A percentile compares a stretch with the other conserved stretches of the same genome.
Conservation (phyloP, 208 protist species). For the Balamuthia mandrillaris region DNA sequence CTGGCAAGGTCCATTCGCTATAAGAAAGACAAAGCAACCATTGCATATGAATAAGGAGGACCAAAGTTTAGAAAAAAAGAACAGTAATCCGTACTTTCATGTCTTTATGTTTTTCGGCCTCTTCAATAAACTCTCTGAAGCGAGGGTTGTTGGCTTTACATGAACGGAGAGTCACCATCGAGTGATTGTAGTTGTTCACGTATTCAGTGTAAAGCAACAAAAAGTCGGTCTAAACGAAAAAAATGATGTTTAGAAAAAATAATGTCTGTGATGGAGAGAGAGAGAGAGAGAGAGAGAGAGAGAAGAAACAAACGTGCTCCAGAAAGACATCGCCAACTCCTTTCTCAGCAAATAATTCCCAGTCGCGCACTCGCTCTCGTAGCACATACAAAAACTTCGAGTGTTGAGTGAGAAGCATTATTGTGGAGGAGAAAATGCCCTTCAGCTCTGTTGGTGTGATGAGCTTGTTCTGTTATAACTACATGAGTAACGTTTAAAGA, state of each 20-base stretch:
- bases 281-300: background rate
- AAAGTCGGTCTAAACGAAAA: background rate
- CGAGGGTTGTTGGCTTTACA: no score
- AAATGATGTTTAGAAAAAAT: no score
- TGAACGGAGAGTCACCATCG: no score
- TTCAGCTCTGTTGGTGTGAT: background rate
- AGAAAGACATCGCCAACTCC: background rate
- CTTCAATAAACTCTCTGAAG: no score
- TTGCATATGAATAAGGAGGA: no score
- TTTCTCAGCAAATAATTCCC: background rate
- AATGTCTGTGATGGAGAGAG: background rate
- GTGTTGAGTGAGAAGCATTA: background rate
- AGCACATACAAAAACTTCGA: background rate
- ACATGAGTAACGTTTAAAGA: background rate
- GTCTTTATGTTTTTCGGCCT: no score
- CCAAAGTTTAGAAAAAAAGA: no score
- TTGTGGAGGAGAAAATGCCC: background rate
- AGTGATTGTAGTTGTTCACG: constrained; percentile 25
- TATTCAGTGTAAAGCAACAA: background rate
- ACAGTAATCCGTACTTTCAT: no score
- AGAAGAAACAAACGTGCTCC: background rate
- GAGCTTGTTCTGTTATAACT: background rate
- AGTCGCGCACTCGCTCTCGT: background rate
- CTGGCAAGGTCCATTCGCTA: background rate
- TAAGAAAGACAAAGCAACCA: no score